Base-by-base conservation (phyloP, 2,329 filamentous ascomycete species). In the Dactylellina cionopaga region DNA sequence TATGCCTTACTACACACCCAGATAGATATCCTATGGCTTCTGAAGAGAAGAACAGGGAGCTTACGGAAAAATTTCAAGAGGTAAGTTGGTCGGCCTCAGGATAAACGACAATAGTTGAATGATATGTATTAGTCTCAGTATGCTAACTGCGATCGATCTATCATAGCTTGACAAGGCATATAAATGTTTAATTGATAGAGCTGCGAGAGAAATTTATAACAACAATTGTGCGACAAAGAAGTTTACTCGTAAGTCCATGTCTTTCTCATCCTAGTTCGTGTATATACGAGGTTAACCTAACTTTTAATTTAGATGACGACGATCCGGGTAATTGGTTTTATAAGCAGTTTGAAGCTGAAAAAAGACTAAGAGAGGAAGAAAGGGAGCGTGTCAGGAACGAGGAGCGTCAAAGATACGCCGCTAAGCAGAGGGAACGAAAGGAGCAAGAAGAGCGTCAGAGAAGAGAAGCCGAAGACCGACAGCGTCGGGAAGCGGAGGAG, bases 291-390 rank as follows among this genome's bases (percentile, higher is more conserved):
- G 9, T 19, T 10, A 6, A 17, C 41, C 51, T 55, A 35, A 55
- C n/a, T 15, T 37, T 17, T 39, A 27, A 6, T 13, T 24, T 46
- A 71, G 66, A 64, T 44, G 22, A 31, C 4, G 22, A 43, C 3
- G 66, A 71, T 22, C 58, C 58, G 5, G 66, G 46, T 6, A 56
- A 71, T 43, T 64, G 24, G 11, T 71, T 71, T 31, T 52, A 51
- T 17, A 25, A 29, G 35, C 22, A 59, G 17, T 54, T 35, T 7
- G 49, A 71, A 17, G 27, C 24, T 4, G 35, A 59, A 24, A 54
- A 44, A 31, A 27, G 35, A 13, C 43, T 35, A 29, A 43, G 49
- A 33, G 25, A 44, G 19, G 49, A 35, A 24, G 66, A 39, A 17
- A 27, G 15, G n/a, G 56, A 63, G 29, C 65, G 65, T 24, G 22